phyloP scores from a whole-genome alignment of 78 protist genomes.

The Neovahlkampfia damariscottae region DNA sequence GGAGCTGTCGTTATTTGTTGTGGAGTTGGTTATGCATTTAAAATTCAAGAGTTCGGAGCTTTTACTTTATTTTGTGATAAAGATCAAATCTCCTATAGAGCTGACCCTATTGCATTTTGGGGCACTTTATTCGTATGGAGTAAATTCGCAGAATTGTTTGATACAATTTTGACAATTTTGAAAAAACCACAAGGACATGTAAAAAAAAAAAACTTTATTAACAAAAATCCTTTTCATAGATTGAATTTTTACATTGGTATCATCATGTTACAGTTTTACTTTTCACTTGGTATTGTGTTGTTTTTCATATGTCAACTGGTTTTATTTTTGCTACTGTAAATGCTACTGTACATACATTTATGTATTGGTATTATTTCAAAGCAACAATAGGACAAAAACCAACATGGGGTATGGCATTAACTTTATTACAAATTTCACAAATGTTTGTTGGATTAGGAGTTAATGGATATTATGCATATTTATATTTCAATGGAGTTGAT shows the following conservation, averaged over 20 bases:
- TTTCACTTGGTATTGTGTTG: slow-evolving; percentile 18
- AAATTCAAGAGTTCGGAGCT: not conserved
- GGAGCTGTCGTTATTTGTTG: not conserved
- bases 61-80: not conserved
- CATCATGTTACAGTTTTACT: slow-evolving; percentile 19
- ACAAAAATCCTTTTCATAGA: too few relatives aligned
- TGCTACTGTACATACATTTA: slow-evolving; percentile 38
- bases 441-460: slow-evolving; percentile 33
- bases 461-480: not conserved
- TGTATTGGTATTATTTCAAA: slow-evolving; percentile 41
- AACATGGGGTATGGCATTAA: slow-evolving; percentile 3
- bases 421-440: slow-evolving; percentile 29
- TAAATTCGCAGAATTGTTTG: slow-evolving; percentile 22
- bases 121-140: slow-evolving; percentile 9
- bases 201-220: too few relatives aligned
- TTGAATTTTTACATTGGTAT: slow-evolving; percentile 24
- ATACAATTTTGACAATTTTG: slow-evolving; percentile 11
- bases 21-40: not conserved
- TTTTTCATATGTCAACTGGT: not conserved
- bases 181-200: not conserved
- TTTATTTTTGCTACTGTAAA: not conserved
- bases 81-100: not conserved
- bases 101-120: not conserved
- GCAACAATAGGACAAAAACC: not conserved
- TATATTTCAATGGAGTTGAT: not conserved